Evolutionary conservation across 352 stramenopile genomes (phyloP), one percentile per base, ranked within the genome.

Genomic region (Globisporangium camurandrum): DNA sequence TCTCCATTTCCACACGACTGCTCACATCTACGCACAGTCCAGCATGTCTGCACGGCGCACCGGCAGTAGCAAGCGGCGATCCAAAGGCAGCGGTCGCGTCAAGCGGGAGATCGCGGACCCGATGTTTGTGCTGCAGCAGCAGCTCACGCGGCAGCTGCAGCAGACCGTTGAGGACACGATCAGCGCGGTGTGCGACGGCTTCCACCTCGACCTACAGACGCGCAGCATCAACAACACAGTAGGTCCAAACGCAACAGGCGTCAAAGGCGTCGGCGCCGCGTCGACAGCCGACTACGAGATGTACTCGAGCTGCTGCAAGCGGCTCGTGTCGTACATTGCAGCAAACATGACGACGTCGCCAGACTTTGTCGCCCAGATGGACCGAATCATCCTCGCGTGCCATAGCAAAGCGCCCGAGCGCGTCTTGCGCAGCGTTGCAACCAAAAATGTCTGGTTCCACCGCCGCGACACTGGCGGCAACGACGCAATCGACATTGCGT

Each of bases 311-410:
- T 71, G 66, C 54, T 89, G 78, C 65, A 59, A 68, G 42, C 69
- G 61, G 14, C 56, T 89, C 39, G 73, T 86, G 37, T 33, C 60
- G 46, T 89, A 85, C 57, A 86, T 89, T 46, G 28, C 59, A 26
- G 57, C 64, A 24, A 69, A 85, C 64, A 86, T 90, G 75, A 57
- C 68, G 39, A 79, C 64, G 34, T 84, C 75, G 34, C 49, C 52
- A 16, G 59, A 67, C 36, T 87, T 87, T 50, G 36, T 51, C 17
- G 45, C 77, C 47, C 73, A 88, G 48, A 88, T 88, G 75, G 75
- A 86, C 34, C 69, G 75, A 43, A 69, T 88, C 42, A 84, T 88
- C 40, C 60, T 84, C 24, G 73, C 75, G 16, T 84, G 71, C 46
- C 69, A 81, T 56, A 85, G 73, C 37, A 66, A 69, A 28, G 71